Evolutionary conservation across 805 yeast genomes (phyloP), one percentile per base, ranked within the genome.

Genomic region (Suhomyces vadensis): DNA sequence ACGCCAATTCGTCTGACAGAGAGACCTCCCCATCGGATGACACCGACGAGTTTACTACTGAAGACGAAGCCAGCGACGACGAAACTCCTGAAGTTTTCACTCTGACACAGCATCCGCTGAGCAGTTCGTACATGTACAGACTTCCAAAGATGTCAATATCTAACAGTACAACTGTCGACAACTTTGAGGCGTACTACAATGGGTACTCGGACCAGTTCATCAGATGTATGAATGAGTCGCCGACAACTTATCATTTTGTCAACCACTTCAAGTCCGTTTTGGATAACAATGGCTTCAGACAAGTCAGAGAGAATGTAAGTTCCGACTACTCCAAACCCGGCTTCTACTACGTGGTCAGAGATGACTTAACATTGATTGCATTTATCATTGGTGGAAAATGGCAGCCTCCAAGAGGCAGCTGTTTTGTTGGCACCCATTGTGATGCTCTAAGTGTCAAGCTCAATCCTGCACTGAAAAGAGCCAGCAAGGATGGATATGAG

Each of bases 211-310:
- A 48, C 13, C 36, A 53, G 26, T 68, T 65, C 46, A 49, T 69
- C 37, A 44, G 47, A 17, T 67, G 65, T 50, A 66, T 71, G 37
- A 54, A 66, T 40, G 40, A 50, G n/a, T 65, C 65, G 41, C 75
- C 77, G n/a, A 69, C 77, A 3, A 69, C 74, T 2, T 66, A 55
- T 47, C 77, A 71, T 52, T 69, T 60, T 5, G 51, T 67, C 5
- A 36, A 44, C 2, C 54, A 58, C 44, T 61, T 67, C 44, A 48
- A 54, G 33, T 35, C 47, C 2, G 39, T 60, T 3, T 51, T 71
- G 6, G 47, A 48, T 6, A 41, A 44, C 14, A 51, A 60, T 22
- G 73, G 71, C 4, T 71, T 69, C 51, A 46, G 37, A 6, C 58
- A 58, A 27, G 19, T 62, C 5, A 43, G 59, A 1, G 72, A 68